Conservation (phyloP, 805 yeast species). For the Metschnikowia peoriensis region DNA sequence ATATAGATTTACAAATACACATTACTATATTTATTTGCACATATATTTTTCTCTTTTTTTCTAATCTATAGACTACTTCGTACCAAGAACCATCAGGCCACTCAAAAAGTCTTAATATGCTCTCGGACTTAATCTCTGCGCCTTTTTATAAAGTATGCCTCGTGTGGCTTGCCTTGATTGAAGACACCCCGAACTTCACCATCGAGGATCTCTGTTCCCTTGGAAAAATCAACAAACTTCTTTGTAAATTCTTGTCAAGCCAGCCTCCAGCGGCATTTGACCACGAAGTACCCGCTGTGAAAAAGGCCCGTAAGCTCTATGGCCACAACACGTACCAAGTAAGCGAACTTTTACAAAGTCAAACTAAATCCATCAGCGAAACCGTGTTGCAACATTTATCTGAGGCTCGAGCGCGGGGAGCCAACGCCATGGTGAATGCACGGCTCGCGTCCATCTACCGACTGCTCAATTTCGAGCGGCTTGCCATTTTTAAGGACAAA, state of each 20-base stretch:
- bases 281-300: slow-evolving; percentile 4
- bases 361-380: slow-evolving; percentile 3
- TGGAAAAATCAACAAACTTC: slow-evolving; percentile 3
- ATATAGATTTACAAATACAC: slow-evolving; percentile 3
- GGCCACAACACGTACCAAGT: slow-evolving; percentile 10
- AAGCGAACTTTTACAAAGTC: slow-evolving; percentile 7
- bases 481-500: slow-evolving; percentile 12
- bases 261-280: slow-evolving; percentile 4
- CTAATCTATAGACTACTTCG: background rate
- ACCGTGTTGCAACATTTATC: slow-evolving; percentile 9
- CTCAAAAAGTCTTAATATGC: background rate
- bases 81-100: background rate
- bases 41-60: background rate
- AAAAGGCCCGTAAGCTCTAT: slow-evolving; percentile 4
- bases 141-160: slow-evolving; percentile 8
- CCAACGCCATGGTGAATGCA: slow-evolving; percentile 11
- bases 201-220: slow-evolving; percentile 8
- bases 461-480: slow-evolving; percentile 14
- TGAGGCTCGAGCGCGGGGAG: slow-evolving; percentile 15
- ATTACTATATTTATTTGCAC: background rate
- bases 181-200: background rate
- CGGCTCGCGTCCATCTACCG: slow-evolving; percentile 12
- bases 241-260: slow-evolving; percentile 3
- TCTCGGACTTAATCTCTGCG: slow-evolving; percentile 6
- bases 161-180: slow-evolving; percentile 8